Base-by-base conservation (phyloP, 2,329 filamentous ascomycete genomes). In the Neospermospora avenae region DNA sequence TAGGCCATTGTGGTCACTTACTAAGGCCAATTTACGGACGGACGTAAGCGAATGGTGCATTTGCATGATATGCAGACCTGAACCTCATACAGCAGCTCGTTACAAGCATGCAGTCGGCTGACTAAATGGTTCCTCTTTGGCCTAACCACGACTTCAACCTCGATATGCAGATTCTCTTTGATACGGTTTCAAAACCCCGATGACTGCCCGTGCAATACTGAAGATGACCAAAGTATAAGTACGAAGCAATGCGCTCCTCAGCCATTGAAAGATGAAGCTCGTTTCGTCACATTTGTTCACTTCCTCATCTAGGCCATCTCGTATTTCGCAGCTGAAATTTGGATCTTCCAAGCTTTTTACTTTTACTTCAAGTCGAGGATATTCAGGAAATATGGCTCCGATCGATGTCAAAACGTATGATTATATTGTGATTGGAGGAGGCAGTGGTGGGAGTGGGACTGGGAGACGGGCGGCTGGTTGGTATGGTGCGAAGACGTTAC, bases 401-500 rank as follows among this genome's bases (percentile, higher is more conserved):
- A 57, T 24, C 6, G 58, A 57, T 42, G 70, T 73, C 34, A 76
- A 77, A 61, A 72, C 76, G 60, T 82, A 78, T 69, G 80, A 82
- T 67, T 81, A 78, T 65, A 81, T 82, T 57, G 80, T 81, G 61
- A 77, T 82, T 62, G 80, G 80, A 42, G 80, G 80, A 65, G 80
- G 80, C 42, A 78, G 75, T 65, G 79, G 80, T 60, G 80, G 79
- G 24, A 77, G 74, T 65, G 79, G 77, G 58, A 77, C 78, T 57
- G 78, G 76, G 48, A 75, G 79, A 60, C 73, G 79, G 68, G 79
- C 78, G 14, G 74, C 78, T 18, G 80, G 80, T 18, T 81, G 77
- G 77, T 81, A 81, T 70, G 76, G 76, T 18, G 76, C 76, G 60
- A 81, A 80, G 72, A 79, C 77, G 4, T 64, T 81, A 64, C 75